These are phyloP conservation scores for Aspergillus baeticus DNA, from an alignment of 495 filamentous ascomycete genomes.

Conservation along the genomic window DNA sequence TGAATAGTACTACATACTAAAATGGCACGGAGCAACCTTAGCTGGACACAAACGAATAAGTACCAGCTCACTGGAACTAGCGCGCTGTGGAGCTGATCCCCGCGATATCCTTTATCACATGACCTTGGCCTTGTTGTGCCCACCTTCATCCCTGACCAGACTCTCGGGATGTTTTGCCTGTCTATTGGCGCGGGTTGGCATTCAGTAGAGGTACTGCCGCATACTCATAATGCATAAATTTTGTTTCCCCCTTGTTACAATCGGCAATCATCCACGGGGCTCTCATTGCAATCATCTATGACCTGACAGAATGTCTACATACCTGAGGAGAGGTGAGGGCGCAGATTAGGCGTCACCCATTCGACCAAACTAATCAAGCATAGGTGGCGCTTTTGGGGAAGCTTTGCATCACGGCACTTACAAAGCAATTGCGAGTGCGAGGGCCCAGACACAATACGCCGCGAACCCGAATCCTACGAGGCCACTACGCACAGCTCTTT, in stretches of 20 bases:
- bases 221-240: constrained; percentile 13
- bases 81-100: too few relatives aligned
- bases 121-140: not conserved
- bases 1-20: too few relatives aligned
- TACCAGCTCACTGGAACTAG: too few relatives aligned
- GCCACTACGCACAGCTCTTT: constrained; percentile 68
- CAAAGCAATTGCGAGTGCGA: not conserved
- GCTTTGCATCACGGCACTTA: not conserved
- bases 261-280: not conserved
- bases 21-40: too few relatives aligned
- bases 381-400: constrained; percentile 4
- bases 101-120: constrained; percentile 1
- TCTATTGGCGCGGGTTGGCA: not conserved
- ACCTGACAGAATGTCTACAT: not conserved
- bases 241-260: not conserved
- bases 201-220: not conserved
- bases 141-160: not conserved
- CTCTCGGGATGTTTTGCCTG: not conserved
- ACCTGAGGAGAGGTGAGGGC: not conserved
- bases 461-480: constrained; percentile 16
- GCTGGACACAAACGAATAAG: too few relatives aligned
- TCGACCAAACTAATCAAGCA: not conserved
- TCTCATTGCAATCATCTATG: not conserved
- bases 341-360: not conserved
- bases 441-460: not conserved